Percentiles rank a stretch among this genome's conserved stretches.
phyloP scores from a whole-genome alignment of 306 rosid genomes.

The Prunus salicina region DNA sequence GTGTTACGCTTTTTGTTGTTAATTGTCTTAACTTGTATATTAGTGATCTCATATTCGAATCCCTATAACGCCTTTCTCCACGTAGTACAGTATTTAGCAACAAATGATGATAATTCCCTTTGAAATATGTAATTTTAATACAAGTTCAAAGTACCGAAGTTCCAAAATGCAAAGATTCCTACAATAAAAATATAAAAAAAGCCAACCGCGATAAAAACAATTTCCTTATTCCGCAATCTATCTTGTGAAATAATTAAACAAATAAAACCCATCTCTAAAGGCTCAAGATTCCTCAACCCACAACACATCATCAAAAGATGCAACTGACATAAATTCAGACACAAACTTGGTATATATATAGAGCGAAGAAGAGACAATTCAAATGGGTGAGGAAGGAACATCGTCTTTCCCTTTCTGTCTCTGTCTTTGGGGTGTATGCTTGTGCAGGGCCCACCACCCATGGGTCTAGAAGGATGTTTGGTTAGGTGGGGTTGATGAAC shows the following conservation, averaged over 20 bases:
- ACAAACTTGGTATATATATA: background rate
- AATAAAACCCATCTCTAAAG: conserved; percentile 6
- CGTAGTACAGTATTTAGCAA: too few species aligned
- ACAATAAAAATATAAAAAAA: background rate
- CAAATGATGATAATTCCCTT: too few species aligned
- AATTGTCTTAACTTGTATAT: too few species aligned
- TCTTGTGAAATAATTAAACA: background rate
- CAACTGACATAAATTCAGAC: background rate
- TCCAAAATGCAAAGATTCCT: too few species aligned
- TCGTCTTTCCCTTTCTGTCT: conserved; percentile 10
- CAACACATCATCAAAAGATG: background rate
- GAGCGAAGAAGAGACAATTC: background rate
- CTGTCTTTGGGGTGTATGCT: background rate
- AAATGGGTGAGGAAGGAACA: background rate
- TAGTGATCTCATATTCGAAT: too few species aligned
- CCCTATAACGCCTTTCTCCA: accelerated
- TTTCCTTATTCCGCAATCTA: background rate
- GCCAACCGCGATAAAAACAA: too few species aligned
- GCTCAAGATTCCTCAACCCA: conserved; percentile 1
- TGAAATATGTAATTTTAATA: too few species aligned
- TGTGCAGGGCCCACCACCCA: background rate
- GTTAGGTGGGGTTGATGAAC: background rate
- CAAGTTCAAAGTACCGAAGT: too few species aligned
- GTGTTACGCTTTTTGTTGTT: too few species aligned
- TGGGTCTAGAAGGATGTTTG: background rate